Evolutionary conservation across 345 rosid genomes (phyloP), one percentile per base, ranked within the genome.

Genomic region (Populus pruinosa): DNA sequence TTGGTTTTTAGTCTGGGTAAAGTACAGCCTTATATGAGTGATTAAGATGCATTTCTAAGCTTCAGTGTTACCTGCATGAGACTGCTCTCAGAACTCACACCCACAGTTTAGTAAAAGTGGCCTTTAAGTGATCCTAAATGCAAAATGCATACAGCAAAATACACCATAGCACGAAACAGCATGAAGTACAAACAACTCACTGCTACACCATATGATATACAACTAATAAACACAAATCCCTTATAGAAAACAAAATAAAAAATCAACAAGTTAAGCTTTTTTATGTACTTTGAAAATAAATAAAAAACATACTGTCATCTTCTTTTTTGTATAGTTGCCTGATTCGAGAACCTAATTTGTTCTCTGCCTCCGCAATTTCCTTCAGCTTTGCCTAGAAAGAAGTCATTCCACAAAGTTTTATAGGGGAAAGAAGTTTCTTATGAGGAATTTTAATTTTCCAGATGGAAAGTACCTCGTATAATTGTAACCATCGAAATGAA

Each of bases 291-390:
- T 0, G 2, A 47, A 47, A 47, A 14, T 5, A 47, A 14, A 47
- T 56, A 72, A 77, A 84, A 43, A 74, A 70, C 93, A 25, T 90
- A 93, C 99, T 83, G 41, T 85, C 92, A 86, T 87, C 89, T 86
- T 89, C 94, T 35, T 90, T 86, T 79, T 91, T 79, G 87, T 93
- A 96, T 25, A 78, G 77, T 77, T 93, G 81, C 79, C 79, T 90
- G 39, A 96, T 82, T 77, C 90, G 82, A 75, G 85, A 89, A 77
- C 44, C 81, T 18, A 83, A 83, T 79, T 81, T 69, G 38, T 76
- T 78, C 87, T 90, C 94, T 25, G 81, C 82, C 82, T 92, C 84
- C 16, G 85, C 71, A 66, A 84, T 36, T 0, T 73, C 86, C 82
- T 85, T 84, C 80, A 82, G 33, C 78, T 93, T 90, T n/a, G 92